Evolutionary conservation across 2,329 filamentous ascomycete genomes (phyloP), one percentile per base, ranked within the genome.

Genomic region (Phaeophleospora eucalypticola): DNA sequence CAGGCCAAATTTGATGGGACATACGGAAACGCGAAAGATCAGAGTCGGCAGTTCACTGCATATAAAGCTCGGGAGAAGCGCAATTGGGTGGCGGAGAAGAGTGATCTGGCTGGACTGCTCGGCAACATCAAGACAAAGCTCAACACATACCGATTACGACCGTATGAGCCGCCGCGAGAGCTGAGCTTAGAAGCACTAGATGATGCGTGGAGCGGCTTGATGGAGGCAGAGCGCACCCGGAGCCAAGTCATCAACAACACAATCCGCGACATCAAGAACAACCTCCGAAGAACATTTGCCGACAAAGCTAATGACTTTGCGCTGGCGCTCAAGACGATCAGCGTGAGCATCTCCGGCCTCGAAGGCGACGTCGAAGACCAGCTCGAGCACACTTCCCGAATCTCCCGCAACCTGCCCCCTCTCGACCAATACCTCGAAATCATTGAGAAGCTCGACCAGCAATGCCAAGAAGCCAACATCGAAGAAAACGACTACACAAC

Each of bases 401-500:
- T 98, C 33, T 89, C 88, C 59, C 83, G 87, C 55, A 96, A 87
- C 61, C 75, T 98, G 10, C 80, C 87, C 7, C 91, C 91, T 2
- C 77, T 98, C n/a, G 89, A 96, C 60, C 81, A 87, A 50, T 98
- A 94, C 65, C 78, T 98, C 34, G 83, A 88, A 53, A 87, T 89
- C 54, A 96, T 98, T 63, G 87, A 83, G 12, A 82, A 81, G 9
- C 79, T 97, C 39, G 90, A 96, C 63, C 81, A 82, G 54, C 89
- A 95, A 70, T 98, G 93, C 66, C 80, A 84, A 50, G 91, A 97
- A 72, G 93, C 93, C 52, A 97, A 98, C 66, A 96, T 98, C 54
- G 93, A 98, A 69, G 93, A 98, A 64, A 98, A 98, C 68, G 93
- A 98, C 72, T 97, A 93, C 68, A 98, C 93, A n/a, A 97, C 91